Percentiles rank a stretch among this genome's conserved stretches.
Evolutionary conservation across 768 basidiomycete species (phyloP).

Genomic region (Auricularia sp.): DNA sequence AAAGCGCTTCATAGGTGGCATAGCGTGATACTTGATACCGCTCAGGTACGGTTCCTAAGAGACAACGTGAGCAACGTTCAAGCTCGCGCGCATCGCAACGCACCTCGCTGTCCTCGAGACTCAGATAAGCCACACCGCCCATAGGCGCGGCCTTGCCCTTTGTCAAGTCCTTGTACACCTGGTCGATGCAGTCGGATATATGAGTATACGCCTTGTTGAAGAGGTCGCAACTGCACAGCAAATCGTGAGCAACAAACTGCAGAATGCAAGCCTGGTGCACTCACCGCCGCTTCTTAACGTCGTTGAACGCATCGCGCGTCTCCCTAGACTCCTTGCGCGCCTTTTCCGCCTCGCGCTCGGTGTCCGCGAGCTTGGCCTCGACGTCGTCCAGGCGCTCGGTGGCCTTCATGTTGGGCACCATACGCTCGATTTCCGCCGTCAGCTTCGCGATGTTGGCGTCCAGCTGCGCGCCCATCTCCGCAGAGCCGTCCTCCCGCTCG

Average conservation of each 20-base stretch:
- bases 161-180: conserved; percentile 95
- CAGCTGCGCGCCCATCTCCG: conserved; percentile 57
- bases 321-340: conserved; percentile 81
- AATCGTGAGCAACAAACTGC: neutral
- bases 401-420: conserved; percentile 97
- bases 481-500: conserved; percentile 58
- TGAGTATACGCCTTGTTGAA: conserved; percentile 97
- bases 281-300: conserved; percentile 73
- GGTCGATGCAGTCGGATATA: conserved; percentile 88
- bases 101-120: conserved; percentile 92
- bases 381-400: conserved; percentile 84
- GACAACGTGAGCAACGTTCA: neutral
- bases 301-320: conserved; percentile 88
- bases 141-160: conserved; percentile 89
- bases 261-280: conserved; percentile 9
- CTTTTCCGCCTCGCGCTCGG: conserved; percentile 87
- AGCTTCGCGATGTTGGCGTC: conserved; percentile 66
- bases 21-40: conserved; percentile 97
- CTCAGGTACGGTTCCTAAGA: conserved; percentile 68
- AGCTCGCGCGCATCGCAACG: conserved; percentile 19
- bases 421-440: conserved; percentile 73
- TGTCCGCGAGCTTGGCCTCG: conserved; percentile 73
- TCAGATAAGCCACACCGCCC: conserved; percentile 95
- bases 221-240: conserved; percentile 48
- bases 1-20: conserved; percentile 99